Evolutionary conservation across 805 yeast genomes (phyloP).

Genomic region (Ogataea nonfermentans): DNA sequence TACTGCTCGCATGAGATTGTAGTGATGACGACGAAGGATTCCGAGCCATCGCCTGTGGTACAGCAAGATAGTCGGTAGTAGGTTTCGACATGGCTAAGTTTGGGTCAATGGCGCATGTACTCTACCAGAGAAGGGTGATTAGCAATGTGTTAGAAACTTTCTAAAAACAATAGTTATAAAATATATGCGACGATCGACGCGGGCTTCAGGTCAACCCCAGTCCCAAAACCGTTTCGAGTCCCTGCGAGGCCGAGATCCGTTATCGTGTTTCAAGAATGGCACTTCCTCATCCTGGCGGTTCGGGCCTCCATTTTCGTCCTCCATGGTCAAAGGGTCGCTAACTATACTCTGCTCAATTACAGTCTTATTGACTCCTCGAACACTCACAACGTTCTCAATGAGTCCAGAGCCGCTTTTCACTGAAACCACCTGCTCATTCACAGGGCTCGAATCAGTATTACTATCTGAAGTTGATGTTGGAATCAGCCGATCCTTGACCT

Average conservation of each 20-base stretch:
- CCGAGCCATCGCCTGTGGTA: slow-evolving; percentile 7
- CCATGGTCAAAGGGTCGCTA: slow-evolving; percentile 31
- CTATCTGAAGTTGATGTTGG: not conserved
- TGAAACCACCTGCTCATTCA: slow-evolving; percentile 11
- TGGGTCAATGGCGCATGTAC: not conserved
- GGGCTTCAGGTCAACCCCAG: slow-evolving; percentile 16
- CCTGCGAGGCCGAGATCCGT: slow-evolving; percentile 12
- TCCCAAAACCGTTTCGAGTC: slow-evolving; percentile 29
- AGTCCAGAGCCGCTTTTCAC: slow-evolving; percentile 53
- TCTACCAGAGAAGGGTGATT: slow-evolving; percentile 1
- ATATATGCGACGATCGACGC: slow-evolving; percentile 7
- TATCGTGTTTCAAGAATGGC: slow-evolving; percentile 7
- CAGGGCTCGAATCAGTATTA: slow-evolving; percentile 4
- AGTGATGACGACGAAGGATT: slow-evolving; percentile 18
- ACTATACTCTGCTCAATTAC: slow-evolving; percentile 64
- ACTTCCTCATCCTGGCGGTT: slow-evolving; percentile 8
- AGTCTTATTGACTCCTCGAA: slow-evolving; percentile 81
- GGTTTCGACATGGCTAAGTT: slow-evolving; percentile 1
- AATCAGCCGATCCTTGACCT: slow-evolving; percentile 11
- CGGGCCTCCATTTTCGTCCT: slow-evolving; percentile 17
- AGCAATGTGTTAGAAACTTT: not conserved
- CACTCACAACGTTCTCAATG: slow-evolving; percentile 77
- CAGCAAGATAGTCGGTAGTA: slow-evolving; percentile 1
- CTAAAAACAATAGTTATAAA: not conserved
- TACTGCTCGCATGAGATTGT: slow-evolving; percentile 13